Evolutionary conservation across 2,329 filamentous ascomycete species (phyloP).

Genomic region (Cladosporium sp.): DNA sequence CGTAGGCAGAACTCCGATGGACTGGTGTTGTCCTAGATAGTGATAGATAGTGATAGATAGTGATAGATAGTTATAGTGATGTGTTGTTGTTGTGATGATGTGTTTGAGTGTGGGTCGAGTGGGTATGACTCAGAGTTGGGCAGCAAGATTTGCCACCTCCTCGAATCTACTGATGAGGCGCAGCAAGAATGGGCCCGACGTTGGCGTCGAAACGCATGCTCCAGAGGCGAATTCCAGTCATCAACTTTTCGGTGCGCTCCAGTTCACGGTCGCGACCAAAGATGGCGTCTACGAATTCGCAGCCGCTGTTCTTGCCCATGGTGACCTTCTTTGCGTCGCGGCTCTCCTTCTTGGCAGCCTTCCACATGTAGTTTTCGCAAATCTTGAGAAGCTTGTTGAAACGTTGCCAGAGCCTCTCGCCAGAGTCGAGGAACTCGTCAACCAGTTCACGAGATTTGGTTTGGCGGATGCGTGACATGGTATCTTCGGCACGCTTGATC

Average conservation of each 20-base stretch:
- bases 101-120: background rate
- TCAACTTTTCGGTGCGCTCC: constrained; percentile 85
- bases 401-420: constrained; percentile 79
- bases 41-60: constrained; percentile 3
- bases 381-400: constrained; percentile 82
- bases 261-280: constrained; percentile 89
- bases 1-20: constrained; percentile 7
- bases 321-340: constrained; percentile 59
- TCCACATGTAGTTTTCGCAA: constrained; percentile 94
- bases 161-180: constrained; percentile 3
- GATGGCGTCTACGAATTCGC: constrained; percentile 93
- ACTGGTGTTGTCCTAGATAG: constrained; percentile 1
- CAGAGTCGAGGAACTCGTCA: constrained; percentile 84
- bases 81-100: background rate
- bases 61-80: constrained; percentile 4
- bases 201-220: constrained; percentile 93
- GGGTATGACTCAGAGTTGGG: constrained; percentile 6
- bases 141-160: constrained; percentile 6
- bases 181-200: constrained; percentile 76
- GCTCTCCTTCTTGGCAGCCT: constrained; percentile 69
- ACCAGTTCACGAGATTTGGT: constrained; percentile 74
- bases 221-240: constrained; percentile 84
- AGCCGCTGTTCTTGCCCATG: constrained; percentile 87
- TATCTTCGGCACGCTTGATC: constrained; percentile 84
- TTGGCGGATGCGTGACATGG: constrained; percentile 65